Base-by-base conservation (phyloP, 2,329 filamentous ascomycete genomes). In the Pyricularia grisea region DNA sequence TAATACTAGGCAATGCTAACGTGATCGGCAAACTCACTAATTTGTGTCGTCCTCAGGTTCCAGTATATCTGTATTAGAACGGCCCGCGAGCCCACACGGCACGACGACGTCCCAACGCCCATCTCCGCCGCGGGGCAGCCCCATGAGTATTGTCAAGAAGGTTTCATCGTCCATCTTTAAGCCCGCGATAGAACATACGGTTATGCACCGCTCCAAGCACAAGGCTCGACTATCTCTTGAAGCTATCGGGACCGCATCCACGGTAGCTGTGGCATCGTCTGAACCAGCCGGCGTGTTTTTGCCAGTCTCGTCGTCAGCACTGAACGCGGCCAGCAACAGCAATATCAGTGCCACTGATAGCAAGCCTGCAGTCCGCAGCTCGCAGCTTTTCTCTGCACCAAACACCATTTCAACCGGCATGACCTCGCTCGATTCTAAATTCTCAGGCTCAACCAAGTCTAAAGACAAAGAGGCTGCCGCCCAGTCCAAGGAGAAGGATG, bases 361-460 rank as follows among this genome's bases (percentile, higher is more conserved):
- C 67, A 67, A 68, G 14, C 71, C 71, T 36, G 72, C 67, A 11
- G 68, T 68, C 60, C 75, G 71, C 25, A 72, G 70, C 67, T 71
- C 68, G 36, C 72, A 68, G 14, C 71, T 71, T 33, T 70, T 72
- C 28, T 67, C 71, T 14, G 69, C 73, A 30, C 66, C 74, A 33
- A 74, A 75, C n/a, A 61, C 58, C 3, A 9, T 23, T 27, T 78
- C 77, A 14, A 79, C 78, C 0, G 77, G 73, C 28, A 78, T 78
- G 69, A 80, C 79, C 0, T 80, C 80, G 1, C 71, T 81, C 25
- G 80, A 83, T 69, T 83, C 81, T 7, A 82, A 81, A 68, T 72
- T 75, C 58, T 80, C 76, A 10, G 69, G 71, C 2, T 72, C 69
- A 31, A 33, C 50, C 67, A 68, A 64, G 30, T 36, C 55, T 17